Evolutionary conservation across 148 eudicot species (phyloP).

Genomic region (Silene latifolia): DNA sequence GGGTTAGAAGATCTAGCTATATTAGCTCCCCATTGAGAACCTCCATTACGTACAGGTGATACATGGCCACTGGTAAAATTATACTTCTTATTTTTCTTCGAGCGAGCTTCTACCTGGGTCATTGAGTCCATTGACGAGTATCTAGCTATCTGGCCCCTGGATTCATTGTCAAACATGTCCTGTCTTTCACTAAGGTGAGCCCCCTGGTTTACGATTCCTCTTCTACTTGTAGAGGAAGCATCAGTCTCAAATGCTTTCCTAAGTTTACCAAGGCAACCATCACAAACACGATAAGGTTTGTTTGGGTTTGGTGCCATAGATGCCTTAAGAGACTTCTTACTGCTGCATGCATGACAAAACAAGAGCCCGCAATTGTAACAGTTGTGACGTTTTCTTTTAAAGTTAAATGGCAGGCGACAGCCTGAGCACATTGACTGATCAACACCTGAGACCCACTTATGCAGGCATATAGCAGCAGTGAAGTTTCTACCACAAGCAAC

Average conservation of each 20-base stretch:
- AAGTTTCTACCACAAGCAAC: constrained; percentile 91
- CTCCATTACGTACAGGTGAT: constrained; percentile 83
- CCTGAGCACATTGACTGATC: constrained; percentile 99
- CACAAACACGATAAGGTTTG: constrained; percentile 97
- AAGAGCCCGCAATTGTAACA: constrained; percentile 95
- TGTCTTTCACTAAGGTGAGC: constrained; percentile 59
- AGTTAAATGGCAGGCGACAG: constrained; percentile 84
- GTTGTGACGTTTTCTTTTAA: constrained; percentile 96
- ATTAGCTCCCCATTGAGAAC: constrained; percentile 83
- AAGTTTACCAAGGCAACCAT: constrained; percentile 71
- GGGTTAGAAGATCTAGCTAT: constrained; percentile 84
- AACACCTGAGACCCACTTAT: constrained; percentile 98
- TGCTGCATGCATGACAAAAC: constrained; percentile 93
- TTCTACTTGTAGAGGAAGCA: constrained; percentile 57
- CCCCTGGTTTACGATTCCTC: constrained; percentile 62
- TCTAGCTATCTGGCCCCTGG: constrained; percentile 79
- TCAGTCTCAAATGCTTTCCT: constrained; percentile 70
- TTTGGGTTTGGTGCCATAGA: constrained; percentile 97
- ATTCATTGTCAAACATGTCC: constrained; percentile 56
- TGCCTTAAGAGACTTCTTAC: constrained; percentile 90
- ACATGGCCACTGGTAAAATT: constrained; percentile 91
- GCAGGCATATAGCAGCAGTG: constrained; percentile 93
- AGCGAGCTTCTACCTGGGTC: constrained; percentile 48
- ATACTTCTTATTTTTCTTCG: constrained; percentile 66
- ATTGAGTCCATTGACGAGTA: constrained; percentile 79